Evolutionary conservation across 2,329 filamentous ascomycete genomes (phyloP), one percentile per base, ranked within the genome.

Genomic region (Aureobasidium leucospermi): DNA sequence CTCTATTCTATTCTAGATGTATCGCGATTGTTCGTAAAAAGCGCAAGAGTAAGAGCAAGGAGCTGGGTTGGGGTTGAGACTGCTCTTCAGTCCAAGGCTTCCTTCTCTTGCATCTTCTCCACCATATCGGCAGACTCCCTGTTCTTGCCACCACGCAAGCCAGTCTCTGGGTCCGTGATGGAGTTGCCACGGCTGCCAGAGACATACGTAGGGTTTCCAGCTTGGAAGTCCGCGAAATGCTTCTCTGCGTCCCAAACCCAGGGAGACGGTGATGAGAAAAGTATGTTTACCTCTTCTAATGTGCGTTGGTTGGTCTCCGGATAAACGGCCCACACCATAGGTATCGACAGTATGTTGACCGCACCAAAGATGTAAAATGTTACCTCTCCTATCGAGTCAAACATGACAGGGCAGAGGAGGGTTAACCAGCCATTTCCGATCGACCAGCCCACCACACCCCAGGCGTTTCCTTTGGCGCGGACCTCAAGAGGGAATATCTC

Each of bases 401-500:
- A 86, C 73, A 86, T 85, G n/a, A 73, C 67, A 0, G 74, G 74
- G n/a, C 69, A 72, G 1, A 76, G 67, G 0, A 76, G 65, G 0
- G 72, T 70, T 3, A 81, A 70, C 46, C 53, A 62, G 11, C 86
- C 86, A 64, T 89, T 89, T 0, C 88, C 87, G 53, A 90, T 88
- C 13, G 79, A 83, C 88, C 87, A 91, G 0, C 88, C 87, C 0
- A 89, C 81, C 0, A 90, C 87, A 19, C 88, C 87, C 81, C 84
- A 90, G 0, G 87, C 86, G 62, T 90, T 90, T 6, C 87, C 88
- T 65, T 87, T 86, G 1, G 88, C 87, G 23, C 88, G 81, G 0
- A 89, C 80, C 61, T 86, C 81, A 0, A 89, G 72, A 0, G 87
- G 86, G 66, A 89, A 90, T 59, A 90, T 90, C 68, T 91, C 87